phyloP scores from a whole-genome alignment of 2,329 filamentous ascomycete genomes.

The Periconia sp. region DNA sequence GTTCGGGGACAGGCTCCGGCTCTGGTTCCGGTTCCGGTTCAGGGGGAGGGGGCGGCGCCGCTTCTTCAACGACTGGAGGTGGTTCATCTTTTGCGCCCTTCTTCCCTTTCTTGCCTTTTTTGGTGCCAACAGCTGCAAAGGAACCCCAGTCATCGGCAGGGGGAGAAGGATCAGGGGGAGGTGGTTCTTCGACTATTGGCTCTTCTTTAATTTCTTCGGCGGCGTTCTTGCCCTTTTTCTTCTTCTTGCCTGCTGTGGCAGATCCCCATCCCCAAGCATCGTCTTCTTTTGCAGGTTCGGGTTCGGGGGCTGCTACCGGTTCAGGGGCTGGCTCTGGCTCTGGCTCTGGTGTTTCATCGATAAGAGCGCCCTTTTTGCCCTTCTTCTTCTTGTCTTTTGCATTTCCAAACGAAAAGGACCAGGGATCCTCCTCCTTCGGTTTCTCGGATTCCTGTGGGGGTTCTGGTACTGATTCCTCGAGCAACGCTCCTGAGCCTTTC shows the following conservation, averaged over 20 bases:
- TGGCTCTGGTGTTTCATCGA: constrained; percentile 22
- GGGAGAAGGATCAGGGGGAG: constrained; percentile 20
- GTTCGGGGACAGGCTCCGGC: constrained; percentile 43
- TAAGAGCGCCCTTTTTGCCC: constrained; percentile 31
- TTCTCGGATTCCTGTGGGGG: constrained; percentile 25
- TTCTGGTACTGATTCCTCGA: constrained; percentile 29
- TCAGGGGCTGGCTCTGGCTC: constrained; percentile 25
- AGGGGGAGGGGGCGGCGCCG: constrained; percentile 17
- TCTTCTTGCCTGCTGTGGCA: constrained; percentile 20
- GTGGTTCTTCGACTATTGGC: constrained; percentile 16
- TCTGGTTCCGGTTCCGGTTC: constrained; percentile 26
- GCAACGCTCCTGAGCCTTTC: constrained; percentile 25
- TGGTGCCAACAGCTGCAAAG: constrained; percentile 8
- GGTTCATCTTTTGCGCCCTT: constrained; percentile 25
- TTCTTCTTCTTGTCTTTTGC: constrained; percentile 39
- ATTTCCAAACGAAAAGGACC: constrained; percentile 29
- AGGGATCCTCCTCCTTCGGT: constrained; percentile 22
- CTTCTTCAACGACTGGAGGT: constrained; percentile 8
- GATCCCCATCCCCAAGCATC: constrained; percentile 32
- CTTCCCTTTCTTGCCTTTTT: constrained; percentile 26
- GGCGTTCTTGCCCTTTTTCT: constrained; percentile 34
- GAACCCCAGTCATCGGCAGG: constrained; percentile 16
- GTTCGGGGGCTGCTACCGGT: constrained; percentile 33
- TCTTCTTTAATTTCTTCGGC: constrained; percentile 19
- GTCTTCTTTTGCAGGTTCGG: constrained; percentile 33